phyloP scores from a whole-genome alignment of 805 yeast genomes.

The Suhomyces emberorum region DNA sequence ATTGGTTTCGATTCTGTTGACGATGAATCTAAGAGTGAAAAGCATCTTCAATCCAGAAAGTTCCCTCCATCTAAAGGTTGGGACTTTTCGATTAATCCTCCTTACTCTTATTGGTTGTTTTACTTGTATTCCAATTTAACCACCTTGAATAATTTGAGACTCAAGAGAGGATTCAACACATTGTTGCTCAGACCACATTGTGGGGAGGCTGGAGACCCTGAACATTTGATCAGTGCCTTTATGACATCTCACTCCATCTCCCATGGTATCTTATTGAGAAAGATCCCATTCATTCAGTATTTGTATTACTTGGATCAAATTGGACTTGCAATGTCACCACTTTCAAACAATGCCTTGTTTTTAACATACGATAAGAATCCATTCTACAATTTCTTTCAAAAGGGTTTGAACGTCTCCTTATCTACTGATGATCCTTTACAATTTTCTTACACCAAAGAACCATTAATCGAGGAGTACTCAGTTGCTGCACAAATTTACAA shows the following conservation, averaged over 20 bases:
- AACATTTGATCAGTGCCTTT: slow-evolving; percentile 87
- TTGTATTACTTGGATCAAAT: slow-evolving; percentile 90
- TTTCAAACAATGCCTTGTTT: slow-evolving; percentile 93
- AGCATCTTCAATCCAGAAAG: slow-evolving; percentile 67
- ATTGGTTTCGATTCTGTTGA: slow-evolving; percentile 98
- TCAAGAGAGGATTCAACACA: slow-evolving; percentile 72
- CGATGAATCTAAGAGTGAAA: slow-evolving; percentile 92
- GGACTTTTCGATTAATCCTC: slow-evolving; percentile 81
- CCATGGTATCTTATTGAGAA: slow-evolving; percentile 91
- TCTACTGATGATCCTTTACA: slow-evolving; percentile 98
- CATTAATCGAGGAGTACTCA: slow-evolving; percentile 94
- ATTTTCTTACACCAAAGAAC: slow-evolving; percentile 95
- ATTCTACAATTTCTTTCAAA: slow-evolving; percentile 81
- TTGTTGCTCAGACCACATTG: slow-evolving; percentile 96
- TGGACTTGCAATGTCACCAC: slow-evolving; percentile 97
- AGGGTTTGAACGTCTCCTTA: slow-evolving; percentile 90
- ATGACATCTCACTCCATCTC: slow-evolving; percentile 88
- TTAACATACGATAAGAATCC: slow-evolving; percentile 97
- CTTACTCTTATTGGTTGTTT: slow-evolving; percentile 94
- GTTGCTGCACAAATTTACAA: slow-evolving; percentile 98
- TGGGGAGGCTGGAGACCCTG: slow-evolving; percentile 99
- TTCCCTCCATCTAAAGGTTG: slow-evolving; percentile 85
- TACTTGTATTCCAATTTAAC: slow-evolving; percentile 85
- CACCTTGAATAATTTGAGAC: slow-evolving; percentile 81
- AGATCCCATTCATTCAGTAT: slow-evolving; percentile 93